Base-by-base conservation (phyloP, 805 yeast genomes). In the Wickerhamomyces queroliae region DNA sequence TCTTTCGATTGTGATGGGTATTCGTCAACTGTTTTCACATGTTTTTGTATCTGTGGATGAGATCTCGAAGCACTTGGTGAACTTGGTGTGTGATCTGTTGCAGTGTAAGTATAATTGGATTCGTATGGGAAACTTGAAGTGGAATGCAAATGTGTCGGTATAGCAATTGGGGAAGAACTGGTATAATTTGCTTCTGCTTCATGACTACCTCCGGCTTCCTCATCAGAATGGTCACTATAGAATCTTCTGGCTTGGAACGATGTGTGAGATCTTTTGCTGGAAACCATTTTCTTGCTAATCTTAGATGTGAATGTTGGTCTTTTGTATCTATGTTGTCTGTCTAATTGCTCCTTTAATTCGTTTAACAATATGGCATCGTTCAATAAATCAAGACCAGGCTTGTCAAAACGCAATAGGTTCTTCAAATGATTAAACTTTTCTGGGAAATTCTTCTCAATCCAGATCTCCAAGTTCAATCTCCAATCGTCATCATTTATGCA, bases 401-500 rank as follows among this genome's bases (percentile, higher is more conserved):
- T 52, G 41, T 56, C 62, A 33, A 44, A 52, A 31, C 54, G 49
- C 38, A 70, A 55, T 33, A 60, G 58, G 33, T 58, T 63, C 45
- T 63, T 62, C 52, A 67, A 64, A 39, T 61, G 63, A 43, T 57
- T 59, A 48, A 64, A 63, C 24, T 58, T 57, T 43, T 62, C 62
- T 19, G 64, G 64, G 48, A 67, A 65, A 41, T 65, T 66, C 44
- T 61, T 65, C 37, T 66, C 64, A 28, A 70, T 53, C 58, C 68
- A 63, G n/a, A 57, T 47, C 29, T 63, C 64, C 39, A 67, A 55
- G 45, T 63, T 61, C 35, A 62, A 59, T 47, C 74, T 62, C 76
- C 76, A 70, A 45, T 64, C 69, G 22, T 61, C 61, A 44, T 69
- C 69, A 42, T 64, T 64, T 34, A 61, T 49, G 29, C 63, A 62